phyloP scores from a whole-genome alignment of 1,284 basidiomycete species.

The Marasmius oreades region DNA sequence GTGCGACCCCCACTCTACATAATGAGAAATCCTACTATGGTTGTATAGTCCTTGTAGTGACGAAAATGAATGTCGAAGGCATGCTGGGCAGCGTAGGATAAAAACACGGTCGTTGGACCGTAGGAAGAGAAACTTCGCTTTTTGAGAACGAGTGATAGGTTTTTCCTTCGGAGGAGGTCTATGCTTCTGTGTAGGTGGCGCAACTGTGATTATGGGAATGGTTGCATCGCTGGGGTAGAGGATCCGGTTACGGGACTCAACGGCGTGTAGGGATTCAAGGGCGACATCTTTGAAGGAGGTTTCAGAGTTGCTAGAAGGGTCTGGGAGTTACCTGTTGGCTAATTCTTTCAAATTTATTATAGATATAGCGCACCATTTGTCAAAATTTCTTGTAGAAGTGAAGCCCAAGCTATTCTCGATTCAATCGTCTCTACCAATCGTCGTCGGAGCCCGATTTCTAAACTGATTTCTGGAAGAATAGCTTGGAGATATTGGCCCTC shows the following conservation, averaged over 20 bases:
- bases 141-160: conserved; percentile 22
- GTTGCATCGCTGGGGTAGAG: conserved; percentile 43
- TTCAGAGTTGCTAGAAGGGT: not conserved
- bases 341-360: not conserved
- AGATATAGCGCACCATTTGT: conserved; percentile 24
- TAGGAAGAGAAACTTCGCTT: conserved; percentile 44
- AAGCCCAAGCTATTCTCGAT: conserved; percentile 65
- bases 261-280: conserved; percentile 48
- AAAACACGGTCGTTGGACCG: conserved; percentile 36
- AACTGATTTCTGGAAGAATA: conserved; percentile 45
- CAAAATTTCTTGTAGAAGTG: conserved; percentile 51
- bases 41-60: conserved; percentile 76
- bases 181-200: conserved; percentile 23
- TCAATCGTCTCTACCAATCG: conserved; percentile 54
- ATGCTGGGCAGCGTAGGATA: conserved; percentile 58
- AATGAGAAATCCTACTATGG: conserved; percentile 67
- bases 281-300: conserved; percentile 48
- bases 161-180: conserved; percentile 29
- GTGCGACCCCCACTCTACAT: conserved; percentile 67
- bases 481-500: conserved; percentile 1
- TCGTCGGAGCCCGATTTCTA: conserved; percentile 60
- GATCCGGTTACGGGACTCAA: conserved; percentile 50
- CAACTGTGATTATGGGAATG: conserved; percentile 13
- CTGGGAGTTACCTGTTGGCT: conserved; percentile 3
- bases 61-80: conserved; percentile 59